Percentiles rank a stretch among this genome's conserved stretches.
These are phyloP conservation scores for Roridomyces roridus DNA, from an alignment of 768 basidiomycete genomes.

Conservation along the genomic window DNA sequence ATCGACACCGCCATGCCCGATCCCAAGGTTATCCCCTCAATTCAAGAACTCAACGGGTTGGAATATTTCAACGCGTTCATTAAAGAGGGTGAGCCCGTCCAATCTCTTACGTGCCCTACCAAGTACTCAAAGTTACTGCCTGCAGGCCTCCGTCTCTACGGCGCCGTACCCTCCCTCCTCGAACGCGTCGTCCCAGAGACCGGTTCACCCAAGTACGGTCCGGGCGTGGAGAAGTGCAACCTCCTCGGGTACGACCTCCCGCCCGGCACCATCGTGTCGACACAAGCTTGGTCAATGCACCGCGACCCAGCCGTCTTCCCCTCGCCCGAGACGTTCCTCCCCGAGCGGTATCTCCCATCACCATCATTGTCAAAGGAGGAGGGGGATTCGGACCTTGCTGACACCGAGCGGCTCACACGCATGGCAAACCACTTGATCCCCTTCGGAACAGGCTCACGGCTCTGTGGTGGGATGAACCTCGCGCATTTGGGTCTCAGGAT, in stretches of 20 bases:
- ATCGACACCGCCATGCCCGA: slow-evolving; percentile 75
- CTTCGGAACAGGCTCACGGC: slow-evolving; percentile 74
- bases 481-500: slow-evolving; percentile 72
- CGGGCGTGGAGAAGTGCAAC: slow-evolving; percentile 75
- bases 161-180: slow-evolving; percentile 70
- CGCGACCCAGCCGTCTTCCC: slow-evolving; percentile 71
- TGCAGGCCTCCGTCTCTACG: slow-evolving; percentile 77
- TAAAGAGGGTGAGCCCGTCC: slow-evolving; percentile 68
- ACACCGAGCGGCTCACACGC: slow-evolving; percentile 50
- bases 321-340: slow-evolving; percentile 74
- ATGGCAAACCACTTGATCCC: slow-evolving; percentile 75
- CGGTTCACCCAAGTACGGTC: no score
- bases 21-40: slow-evolving; percentile 62
- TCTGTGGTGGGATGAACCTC: slow-evolving; percentile 78
- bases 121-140: not conserved
- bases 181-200: slow-evolving; percentile 79
- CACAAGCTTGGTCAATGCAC: slow-evolving; percentile 88
- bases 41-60: slow-evolving; percentile 61
- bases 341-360: slow-evolving; percentile 87
- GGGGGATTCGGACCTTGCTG: slow-evolving; percentile 43
- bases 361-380: no score
- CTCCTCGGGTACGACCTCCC: slow-evolving; percentile 80
- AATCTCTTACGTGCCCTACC: not conserved
- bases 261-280: slow-evolving; percentile 74
- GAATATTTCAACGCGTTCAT: slow-evolving; percentile 61